These are phyloP conservation scores for Bipolaris oryzae DNA, from an alignment of 2,329 filamentous ascomycete species.

Conservation along the genomic window DNA sequence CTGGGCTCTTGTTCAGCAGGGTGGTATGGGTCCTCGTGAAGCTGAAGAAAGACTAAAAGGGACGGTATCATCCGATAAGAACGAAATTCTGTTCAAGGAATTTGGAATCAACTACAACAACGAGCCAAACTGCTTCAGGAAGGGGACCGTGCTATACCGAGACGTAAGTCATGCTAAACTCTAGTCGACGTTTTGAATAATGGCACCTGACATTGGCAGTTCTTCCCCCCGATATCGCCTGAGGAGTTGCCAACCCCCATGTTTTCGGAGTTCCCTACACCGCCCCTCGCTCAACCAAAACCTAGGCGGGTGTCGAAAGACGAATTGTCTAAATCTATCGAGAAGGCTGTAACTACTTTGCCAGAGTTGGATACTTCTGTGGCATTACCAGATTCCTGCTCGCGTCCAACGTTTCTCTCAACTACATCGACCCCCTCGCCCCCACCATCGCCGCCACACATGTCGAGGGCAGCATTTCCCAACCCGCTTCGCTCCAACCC, in stretches of 20 bases:
- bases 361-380: conserved; percentile 18
- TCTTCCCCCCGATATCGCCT: conserved; percentile 29
- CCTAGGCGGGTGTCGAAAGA: conserved; percentile 17
- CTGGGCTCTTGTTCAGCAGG: conserved; percentile 83
- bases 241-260: conserved; percentile 21
- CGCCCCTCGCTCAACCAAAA: conserved; percentile 27
- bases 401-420: conserved; percentile 43
- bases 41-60: conserved; percentile 84
- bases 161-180: conserved; percentile 61
- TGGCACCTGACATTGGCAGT: conserved; percentile 30
- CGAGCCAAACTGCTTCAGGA: conserved; percentile 88
- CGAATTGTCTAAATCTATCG: conserved; percentile 29
- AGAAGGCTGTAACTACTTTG: conserved; percentile 21
- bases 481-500: conserved; percentile 33
- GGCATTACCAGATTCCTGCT: conserved; percentile 18
- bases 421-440: conserved; percentile 44
- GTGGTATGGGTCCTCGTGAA: conserved; percentile 74
- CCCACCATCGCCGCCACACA: conserved; percentile 35
- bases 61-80: conserved; percentile 84
- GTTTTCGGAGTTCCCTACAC: conserved; percentile 12
- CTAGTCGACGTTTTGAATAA: not conserved
- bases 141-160: conserved; percentile 88
- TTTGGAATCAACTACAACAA: conserved; percentile 99
- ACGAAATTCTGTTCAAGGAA: conserved; percentile 88
- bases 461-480: conserved; percentile 32